Conservation (phyloP, 257 asterid species). For the Agastache rugosa region DNA sequence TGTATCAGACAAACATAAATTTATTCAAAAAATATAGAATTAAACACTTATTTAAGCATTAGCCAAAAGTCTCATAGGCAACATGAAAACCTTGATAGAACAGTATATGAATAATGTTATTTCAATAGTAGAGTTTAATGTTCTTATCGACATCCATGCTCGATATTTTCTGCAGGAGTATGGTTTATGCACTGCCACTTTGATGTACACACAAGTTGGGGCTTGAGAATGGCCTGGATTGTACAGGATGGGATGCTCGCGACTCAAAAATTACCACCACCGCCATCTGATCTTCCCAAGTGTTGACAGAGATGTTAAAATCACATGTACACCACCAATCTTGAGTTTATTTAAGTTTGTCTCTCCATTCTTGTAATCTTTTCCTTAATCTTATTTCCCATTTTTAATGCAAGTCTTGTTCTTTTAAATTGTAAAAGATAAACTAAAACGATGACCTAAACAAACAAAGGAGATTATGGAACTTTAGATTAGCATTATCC, state of each 20-base stretch:
- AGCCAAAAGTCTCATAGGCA: background rate
- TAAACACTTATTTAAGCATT: background rate
- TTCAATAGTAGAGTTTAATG: background rate
- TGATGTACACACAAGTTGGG: slow-evolving; percentile 75
- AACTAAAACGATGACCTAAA: background rate
- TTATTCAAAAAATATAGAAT: background rate
- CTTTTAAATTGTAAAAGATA: slow-evolving; percentile 12
- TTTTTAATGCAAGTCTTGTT: background rate
- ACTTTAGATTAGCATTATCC: background rate
- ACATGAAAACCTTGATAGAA: background rate
- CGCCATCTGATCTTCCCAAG: slow-evolving; percentile 73
- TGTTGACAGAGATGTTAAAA: slow-evolving; percentile 47
- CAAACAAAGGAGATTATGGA: background rate
- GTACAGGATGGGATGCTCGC: slow-evolving; percentile 59
- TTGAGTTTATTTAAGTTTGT: slow-evolving; percentile 35
- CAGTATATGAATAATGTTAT: background rate
- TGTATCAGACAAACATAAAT: background rate
- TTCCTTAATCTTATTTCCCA: background rate
- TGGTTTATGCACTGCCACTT: slow-evolving; percentile 85
- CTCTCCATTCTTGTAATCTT: background rate
- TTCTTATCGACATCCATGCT: background rate
- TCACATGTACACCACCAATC: slow-evolving; percentile 1
- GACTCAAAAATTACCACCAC: slow-evolving; percentile 63
- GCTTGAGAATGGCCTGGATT: slow-evolving; percentile 75
- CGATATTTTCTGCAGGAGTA: slow-evolving; percentile 50